Evolutionary conservation across 2,329 filamentous ascomycete genomes (phyloP).

Genomic region (Camptophora hylomeconis): DNA sequence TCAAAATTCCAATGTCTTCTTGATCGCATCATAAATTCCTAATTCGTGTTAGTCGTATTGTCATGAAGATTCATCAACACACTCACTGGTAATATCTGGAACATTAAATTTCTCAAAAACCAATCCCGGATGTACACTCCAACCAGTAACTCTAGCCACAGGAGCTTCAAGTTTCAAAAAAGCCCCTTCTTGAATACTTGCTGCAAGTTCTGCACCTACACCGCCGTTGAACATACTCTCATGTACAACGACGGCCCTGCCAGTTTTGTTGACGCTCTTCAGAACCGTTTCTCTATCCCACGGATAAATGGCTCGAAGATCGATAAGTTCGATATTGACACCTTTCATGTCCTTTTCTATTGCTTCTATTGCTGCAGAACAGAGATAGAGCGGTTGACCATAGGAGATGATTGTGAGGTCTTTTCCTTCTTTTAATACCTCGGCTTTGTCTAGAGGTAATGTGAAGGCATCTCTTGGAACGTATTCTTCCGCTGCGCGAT

Average conservation of each 20-base stretch:
- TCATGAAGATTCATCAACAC: too few relatives aligned
- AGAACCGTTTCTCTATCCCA: constrained; percentile 79
- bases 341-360: constrained; percentile 60
- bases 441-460: constrained; percentile 75
- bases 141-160: constrained; percentile 74
- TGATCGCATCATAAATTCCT: too few relatives aligned
- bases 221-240: constrained; percentile 87
- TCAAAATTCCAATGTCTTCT: too few relatives aligned
- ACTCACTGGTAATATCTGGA: constrained; percentile 77
- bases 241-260: constrained; percentile 75
- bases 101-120: constrained; percentile 69
- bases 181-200: constrained; percentile 75
- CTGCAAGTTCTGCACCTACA: constrained; percentile 77
- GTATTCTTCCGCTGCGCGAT: constrained; percentile 82
- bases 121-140: constrained; percentile 72
- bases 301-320: constrained; percentile 76
- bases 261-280: constrained; percentile 74
- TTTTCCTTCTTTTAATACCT: constrained; percentile 66
- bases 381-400: constrained; percentile 78
- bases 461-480: constrained; percentile 70
- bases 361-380: constrained; percentile 60
- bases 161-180: constrained; percentile 77
- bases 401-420: constrained; percentile 80
- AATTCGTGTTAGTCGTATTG: too few relatives aligned
- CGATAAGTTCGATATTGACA: constrained; percentile 70